Percentiles rank a stretch among this genome's conserved stretches.
These are phyloP conservation scores for Pulveroboletus sp. DNA, from an alignment of 768 basidiomycete genomes.

Conservation along the genomic window DNA sequence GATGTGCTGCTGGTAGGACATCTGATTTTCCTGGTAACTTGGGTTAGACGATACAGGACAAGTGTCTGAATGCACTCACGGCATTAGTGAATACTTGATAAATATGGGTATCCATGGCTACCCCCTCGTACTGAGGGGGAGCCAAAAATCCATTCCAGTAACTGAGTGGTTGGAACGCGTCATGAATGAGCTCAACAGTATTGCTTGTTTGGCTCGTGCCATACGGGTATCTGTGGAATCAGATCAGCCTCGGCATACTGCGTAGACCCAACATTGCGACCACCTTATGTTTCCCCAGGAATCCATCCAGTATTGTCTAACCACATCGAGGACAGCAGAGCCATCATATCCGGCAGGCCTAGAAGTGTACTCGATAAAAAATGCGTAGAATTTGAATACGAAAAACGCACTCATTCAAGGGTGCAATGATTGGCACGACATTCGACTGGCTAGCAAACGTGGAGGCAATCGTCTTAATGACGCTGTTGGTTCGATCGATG, in stretches of 20 bases:
- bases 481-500: constrained; percentile 60
- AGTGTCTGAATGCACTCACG: constrained; percentile 37
- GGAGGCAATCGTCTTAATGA: constrained; percentile 61
- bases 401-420: constrained; percentile 68
- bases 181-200: constrained; percentile 66
- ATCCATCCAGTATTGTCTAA: constrained; percentile 66
- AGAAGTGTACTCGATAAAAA: background rate
- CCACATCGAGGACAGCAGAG: constrained; percentile 44
- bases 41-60: background rate
- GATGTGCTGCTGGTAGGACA: constrained; percentile 56
- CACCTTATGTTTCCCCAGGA: constrained; percentile 75
- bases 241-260: constrained; percentile 1
- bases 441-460: constrained; percentile 53
- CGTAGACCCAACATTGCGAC: background rate
- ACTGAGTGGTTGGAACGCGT: constrained; percentile 74
- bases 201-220: constrained; percentile 48
- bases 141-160: constrained; percentile 68
- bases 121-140: constrained; percentile 53
- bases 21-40: constrained; percentile 40
- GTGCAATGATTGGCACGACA: constrained; percentile 67
- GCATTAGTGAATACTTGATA: constrained; percentile 70
- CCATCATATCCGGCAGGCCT: constrained; percentile 77
- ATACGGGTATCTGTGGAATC: constrained; percentile 35
- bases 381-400: background rate
- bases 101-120: constrained; percentile 77